phyloP scores from a whole-genome alignment of 495 filamentous ascomycete genomes.

The Xylona heveae region DNA sequence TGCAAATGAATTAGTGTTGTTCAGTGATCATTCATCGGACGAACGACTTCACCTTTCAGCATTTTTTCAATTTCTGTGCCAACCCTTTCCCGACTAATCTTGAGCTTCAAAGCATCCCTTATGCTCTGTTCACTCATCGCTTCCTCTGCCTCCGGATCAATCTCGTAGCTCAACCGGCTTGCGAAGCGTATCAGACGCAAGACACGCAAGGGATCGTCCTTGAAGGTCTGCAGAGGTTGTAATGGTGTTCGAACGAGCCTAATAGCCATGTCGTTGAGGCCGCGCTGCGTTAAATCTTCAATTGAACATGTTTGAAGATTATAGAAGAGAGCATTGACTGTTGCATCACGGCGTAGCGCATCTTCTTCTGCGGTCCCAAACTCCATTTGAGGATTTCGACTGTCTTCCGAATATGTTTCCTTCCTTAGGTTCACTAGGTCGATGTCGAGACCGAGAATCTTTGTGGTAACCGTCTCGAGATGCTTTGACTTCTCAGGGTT shows the following conservation, averaged over 20 bases:
- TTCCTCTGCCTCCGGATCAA: conserved; percentile 32
- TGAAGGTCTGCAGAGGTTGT: conserved; percentile 80
- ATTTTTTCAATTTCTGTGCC: conserved; percentile 77
- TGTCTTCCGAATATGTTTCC: conserved; percentile 71
- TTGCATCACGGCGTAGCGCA: conserved; percentile 75
- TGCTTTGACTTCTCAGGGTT: conserved; percentile 98
- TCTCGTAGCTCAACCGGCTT: conserved; percentile 56
- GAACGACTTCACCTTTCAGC: conserved; percentile 23
- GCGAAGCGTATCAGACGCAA: conserved; percentile 79
- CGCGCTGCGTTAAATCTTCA: conserved; percentile 65
- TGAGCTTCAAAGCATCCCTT: conserved; percentile 50
- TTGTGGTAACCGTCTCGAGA: conserved; percentile 76
- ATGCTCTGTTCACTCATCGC: conserved; percentile 63
- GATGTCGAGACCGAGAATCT: conserved; percentile 68
- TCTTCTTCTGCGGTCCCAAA: conserved; percentile 87
- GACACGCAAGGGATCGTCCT: conserved; percentile 83
- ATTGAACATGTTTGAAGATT: conserved; percentile 58
- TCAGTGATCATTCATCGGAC: not conserved
- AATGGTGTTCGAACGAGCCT: conserved; percentile 68
- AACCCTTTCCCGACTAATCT: conserved; percentile 82
- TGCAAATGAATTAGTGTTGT: conserved; percentile 10
- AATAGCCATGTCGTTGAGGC: conserved; percentile 49
- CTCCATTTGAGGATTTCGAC: conserved; percentile 78
- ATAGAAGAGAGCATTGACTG: conserved; percentile 91
- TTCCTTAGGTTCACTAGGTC: conserved; percentile 89